Evolutionary conservation across 83 land plant species (phyloP).

Genomic region (Thuja plicata): DNA sequence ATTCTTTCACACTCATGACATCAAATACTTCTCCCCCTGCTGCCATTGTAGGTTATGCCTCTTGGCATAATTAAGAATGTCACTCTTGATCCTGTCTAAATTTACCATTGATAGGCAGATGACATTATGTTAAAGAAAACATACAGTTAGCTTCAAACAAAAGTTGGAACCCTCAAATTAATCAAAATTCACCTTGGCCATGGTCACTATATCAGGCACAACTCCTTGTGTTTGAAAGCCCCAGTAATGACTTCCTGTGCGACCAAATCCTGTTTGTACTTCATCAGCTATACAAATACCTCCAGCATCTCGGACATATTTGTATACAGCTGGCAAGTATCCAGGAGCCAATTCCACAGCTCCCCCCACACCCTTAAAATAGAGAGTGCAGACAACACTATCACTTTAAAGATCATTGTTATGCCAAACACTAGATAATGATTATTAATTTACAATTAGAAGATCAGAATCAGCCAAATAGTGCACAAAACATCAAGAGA

Average conservation of each 20-base stretch:
- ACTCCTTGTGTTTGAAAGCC: slow-evolving; percentile 97
- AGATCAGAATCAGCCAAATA: not conserved
- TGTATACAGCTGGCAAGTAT: slow-evolving; percentile 84
- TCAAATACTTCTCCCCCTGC: no score
- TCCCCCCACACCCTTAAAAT: slow-evolving; percentile 89
- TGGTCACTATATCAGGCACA: slow-evolving; percentile 93
- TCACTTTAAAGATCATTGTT: not conserved
- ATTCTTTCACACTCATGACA: no score
- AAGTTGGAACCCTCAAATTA: not conserved
- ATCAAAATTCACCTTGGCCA: slow-evolving; percentile 76
- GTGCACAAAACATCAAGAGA: slow-evolving; percentile 13
- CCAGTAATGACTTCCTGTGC: slow-evolving; percentile 93
- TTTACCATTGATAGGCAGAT: not conserved
- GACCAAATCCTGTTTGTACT: slow-evolving; percentile 98
- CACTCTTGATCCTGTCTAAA: not conserved
- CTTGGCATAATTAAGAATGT: no score
- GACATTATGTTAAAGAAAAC: not conserved
- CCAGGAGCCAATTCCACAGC: slow-evolving; percentile 97
- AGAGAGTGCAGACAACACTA: not conserved
- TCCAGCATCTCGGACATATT: slow-evolving; percentile 85
- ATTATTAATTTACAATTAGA: not conserved
- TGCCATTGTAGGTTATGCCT: no score
- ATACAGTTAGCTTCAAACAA: not conserved
- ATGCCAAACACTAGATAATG: not conserved
- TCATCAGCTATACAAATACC: slow-evolving; percentile 99